These are phyloP conservation scores for Cladosporium sp. DNA, from an alignment of 2,329 filamentous ascomycete genomes.

Conservation along the genomic window DNA sequence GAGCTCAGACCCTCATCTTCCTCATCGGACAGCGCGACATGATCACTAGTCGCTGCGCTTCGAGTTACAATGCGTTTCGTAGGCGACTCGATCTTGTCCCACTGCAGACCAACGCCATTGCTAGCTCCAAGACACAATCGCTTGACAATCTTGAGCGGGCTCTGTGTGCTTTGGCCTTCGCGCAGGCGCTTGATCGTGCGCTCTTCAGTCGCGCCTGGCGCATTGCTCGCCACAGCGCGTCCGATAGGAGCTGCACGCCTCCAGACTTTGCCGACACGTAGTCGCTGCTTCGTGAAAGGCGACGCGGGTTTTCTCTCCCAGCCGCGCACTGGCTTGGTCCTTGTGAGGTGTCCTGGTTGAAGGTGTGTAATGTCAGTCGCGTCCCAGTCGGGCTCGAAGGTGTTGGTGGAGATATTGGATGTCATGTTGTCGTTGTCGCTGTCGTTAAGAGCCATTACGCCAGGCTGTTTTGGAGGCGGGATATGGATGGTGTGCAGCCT, in stretches of 20 bases:
- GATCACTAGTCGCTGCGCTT: conserved; percentile 26
- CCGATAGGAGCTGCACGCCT: conserved; percentile 36
- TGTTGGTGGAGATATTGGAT: conserved; percentile 5
- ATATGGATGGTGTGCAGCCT: conserved; percentile 15
- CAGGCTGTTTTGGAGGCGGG: neutral
- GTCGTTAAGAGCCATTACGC: conserved; percentile 5
- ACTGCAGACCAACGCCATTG: conserved; percentile 28
- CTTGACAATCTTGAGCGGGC: conserved; percentile 48
- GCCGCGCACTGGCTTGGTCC: conserved; percentile 47
- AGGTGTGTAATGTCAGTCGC: conserved; percentile 45
- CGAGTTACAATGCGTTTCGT: conserved; percentile 36
- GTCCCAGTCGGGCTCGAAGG: conserved; percentile 45
- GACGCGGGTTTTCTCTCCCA: conserved; percentile 53
- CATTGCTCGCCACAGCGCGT: conserved; percentile 12
- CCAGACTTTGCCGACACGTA: conserved; percentile 48
- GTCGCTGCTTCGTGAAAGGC: conserved; percentile 42
- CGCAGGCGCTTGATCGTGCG: conserved; percentile 26
- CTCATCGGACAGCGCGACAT: conserved; percentile 28
- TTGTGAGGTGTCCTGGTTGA: conserved; percentile 43
- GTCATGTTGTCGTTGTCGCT: conserved; percentile 18
- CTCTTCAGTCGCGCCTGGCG: neutral
- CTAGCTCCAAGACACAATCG: conserved; percentile 42
- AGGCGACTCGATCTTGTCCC: conserved; percentile 36
- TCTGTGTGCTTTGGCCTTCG: conserved; percentile 28
- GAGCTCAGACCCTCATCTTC: conserved; percentile 14